These are phyloP conservation scores for Salix purpurea DNA, from an alignment of 345 rosid genomes.

Conservation along the genomic window DNA sequence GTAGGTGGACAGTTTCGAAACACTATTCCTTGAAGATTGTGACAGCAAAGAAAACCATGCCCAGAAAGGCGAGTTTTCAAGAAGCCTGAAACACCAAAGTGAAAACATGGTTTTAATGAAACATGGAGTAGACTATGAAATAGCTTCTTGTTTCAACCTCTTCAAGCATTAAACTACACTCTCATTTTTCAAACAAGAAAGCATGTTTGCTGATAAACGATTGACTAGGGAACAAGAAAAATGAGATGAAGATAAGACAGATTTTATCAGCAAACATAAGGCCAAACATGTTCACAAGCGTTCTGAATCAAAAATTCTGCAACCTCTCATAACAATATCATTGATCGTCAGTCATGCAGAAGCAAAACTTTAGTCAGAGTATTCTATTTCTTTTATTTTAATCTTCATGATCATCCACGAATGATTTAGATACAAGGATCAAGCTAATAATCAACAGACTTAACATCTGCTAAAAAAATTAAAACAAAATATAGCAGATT, in stretches of 20 bases:
- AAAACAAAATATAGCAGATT: not conserved
- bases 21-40: not conserved
- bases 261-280: constrained; percentile 1
- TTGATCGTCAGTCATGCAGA: constrained; percentile 7
- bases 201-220: constrained; percentile 16
- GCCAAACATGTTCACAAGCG: not conserved
- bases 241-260: not conserved
- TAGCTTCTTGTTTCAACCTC: not conserved
- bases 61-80: not conserved
- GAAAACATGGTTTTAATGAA: not conserved
- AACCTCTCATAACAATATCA: constrained; percentile 1
- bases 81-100: not conserved
- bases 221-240: constrained; percentile 3
- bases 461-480: not conserved
- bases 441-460: not conserved
- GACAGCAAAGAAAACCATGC: not conserved
- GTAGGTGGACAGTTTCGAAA: not conserved
- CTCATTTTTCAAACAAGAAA: constrained; percentile 17
- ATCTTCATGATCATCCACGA: not conserved
- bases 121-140: not conserved
- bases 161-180: not conserved
- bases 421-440: not conserved
- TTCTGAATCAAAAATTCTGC: not conserved
- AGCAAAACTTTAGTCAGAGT: not conserved
- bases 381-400: not conserved